Percentiles rank a stretch among this genome's conserved stretches.
These are phyloP conservation scores for Saururus chinensis DNA, from an alignment of 164 flowering plant species.

Conservation along the genomic window DNA sequence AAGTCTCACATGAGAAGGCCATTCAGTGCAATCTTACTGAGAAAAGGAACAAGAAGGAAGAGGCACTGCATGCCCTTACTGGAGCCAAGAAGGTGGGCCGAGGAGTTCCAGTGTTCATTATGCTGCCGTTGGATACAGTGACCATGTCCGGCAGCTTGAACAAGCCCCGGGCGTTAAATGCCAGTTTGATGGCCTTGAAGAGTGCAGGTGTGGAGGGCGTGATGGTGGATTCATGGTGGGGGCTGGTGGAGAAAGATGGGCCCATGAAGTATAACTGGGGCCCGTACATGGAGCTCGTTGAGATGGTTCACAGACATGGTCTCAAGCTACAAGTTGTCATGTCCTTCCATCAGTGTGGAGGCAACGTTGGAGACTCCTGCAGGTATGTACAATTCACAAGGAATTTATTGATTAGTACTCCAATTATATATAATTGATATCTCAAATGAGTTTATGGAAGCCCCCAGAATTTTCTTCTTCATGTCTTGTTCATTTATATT, in stretches of 20 bases:
- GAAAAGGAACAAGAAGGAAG: conserved; percentile 15
- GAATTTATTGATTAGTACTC: too few relatives aligned
- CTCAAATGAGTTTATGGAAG: background rate
- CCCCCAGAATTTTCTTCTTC: background rate
- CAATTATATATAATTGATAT: background rate
- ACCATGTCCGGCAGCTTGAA: conserved; percentile 48
- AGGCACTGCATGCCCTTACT: conserved; percentile 30
- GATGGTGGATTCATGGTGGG: conserved; percentile 99
- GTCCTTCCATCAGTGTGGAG: conserved; percentile 82
- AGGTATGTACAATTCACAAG: conserved; percentile 25
- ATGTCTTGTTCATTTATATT: background rate
- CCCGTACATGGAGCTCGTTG: conserved; percentile 69
- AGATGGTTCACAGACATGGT: conserved; percentile 72
- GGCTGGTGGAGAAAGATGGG: conserved; percentile 85
- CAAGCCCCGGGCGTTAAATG: conserved; percentile 63
- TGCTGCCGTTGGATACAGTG: conserved; percentile 86
- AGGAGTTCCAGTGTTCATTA: conserved; percentile 60
- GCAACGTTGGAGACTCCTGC: conserved; percentile 95
- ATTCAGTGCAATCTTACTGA: conserved; percentile 1
- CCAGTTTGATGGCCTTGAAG: conserved; percentile 87
- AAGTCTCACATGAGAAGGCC: conserved; percentile 8
- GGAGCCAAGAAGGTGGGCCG: background rate
- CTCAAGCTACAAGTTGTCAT: conserved; percentile 41
- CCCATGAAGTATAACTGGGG: conserved; percentile 83
- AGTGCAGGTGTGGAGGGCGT: conserved; percentile 90